Percentiles rank a stretch among this genome's conserved stretches.
phyloP scores from a whole-genome alignment of 139 green algal genomes.

The Spirogloea muscicola region DNA sequence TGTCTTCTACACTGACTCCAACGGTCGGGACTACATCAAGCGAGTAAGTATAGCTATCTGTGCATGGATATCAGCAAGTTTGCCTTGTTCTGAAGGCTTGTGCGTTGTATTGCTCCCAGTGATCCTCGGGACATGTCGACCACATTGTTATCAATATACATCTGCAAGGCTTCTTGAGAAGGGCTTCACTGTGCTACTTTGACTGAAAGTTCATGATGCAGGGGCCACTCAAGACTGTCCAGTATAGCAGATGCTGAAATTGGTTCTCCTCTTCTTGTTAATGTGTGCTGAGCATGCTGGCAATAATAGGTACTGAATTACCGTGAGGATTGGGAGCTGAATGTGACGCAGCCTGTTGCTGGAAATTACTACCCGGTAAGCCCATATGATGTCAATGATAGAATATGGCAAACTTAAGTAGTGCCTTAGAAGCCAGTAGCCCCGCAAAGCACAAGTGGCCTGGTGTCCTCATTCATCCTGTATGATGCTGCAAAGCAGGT shows the following conservation, averaged over 20 bases:
- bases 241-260: too few species aligned
- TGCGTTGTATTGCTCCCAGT: not conserved
- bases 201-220: not conserved
- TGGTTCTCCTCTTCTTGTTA: too few species aligned
- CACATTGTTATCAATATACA: too few species aligned
- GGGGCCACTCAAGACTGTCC: not conserved
- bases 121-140: too few species aligned
- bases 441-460: too few species aligned
- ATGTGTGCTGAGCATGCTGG: too few species aligned
- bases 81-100: not conserved
- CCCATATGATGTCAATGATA: not conserved
- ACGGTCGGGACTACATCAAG: slow-evolving; percentile 46
- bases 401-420: too few species aligned
- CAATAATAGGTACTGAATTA: slow-evolving; percentile 43
- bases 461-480: not conserved
- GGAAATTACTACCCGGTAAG: slow-evolving; percentile 54
- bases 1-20: slow-evolving; percentile 54
- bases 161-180: not conserved
- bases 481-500: not conserved
- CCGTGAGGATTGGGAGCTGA: slow-evolving; percentile 39
- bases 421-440: too few species aligned
- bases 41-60: slow-evolving; percentile 4
- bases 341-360: slow-evolving; percentile 46
- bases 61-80: not conserved
- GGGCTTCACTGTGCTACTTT: not conserved